Evolutionary conservation across 352 stramenopile species (phyloP), one percentile per base, ranked within the genome.

Genomic region (Globisporangium nodosum): DNA sequence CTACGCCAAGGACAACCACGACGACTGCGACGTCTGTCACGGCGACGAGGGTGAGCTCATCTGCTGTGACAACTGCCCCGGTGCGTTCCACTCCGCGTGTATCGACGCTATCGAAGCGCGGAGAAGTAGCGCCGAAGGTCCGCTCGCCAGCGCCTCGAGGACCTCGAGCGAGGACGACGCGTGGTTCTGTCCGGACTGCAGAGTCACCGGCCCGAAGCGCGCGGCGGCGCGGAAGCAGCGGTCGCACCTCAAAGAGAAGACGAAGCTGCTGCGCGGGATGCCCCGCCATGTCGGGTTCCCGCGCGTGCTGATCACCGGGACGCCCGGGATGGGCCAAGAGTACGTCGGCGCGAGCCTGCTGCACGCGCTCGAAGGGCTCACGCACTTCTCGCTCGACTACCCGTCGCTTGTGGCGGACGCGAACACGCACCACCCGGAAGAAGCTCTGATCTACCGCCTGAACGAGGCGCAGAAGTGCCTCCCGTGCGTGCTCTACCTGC

Each of bases 381-480:
- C 80, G 1, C 79, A 90, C 53, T 87, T 94, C 33, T 91, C 83
- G 6, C 62, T 96, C 8, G 81, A 94, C 52, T 89, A 92, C 54
- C 79, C 85, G 35, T 89, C 79, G 13, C 66, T 94, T 0, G 70
- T 96, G 12, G 73, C 79, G 3, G 81, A 92, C 52, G 63, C 73
- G 3, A 88, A 89, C 60, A 70, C 81, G 5, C 76, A 88, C 33
- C 66, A 70, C 46, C 64, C 77, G 0, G 79, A 92, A 65, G 87
- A 94, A 74, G 85, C 87, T n/a, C 68, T 96, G 35, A 80, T 94
- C 21, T 63, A 71, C 35, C 68, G 76, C 31, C 68, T 96, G 15
- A 76, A 65, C 0, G 85, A 95, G 66, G 85, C 85, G 3, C 80
- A 88, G 35, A 88, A 84, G 49, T 86, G 80, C 49, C 60, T 90